These are phyloP conservation scores for Chaetoceros tenuissimus DNA, from an alignment of 108 stramenopile genomes.

Conservation along the genomic window DNA sequence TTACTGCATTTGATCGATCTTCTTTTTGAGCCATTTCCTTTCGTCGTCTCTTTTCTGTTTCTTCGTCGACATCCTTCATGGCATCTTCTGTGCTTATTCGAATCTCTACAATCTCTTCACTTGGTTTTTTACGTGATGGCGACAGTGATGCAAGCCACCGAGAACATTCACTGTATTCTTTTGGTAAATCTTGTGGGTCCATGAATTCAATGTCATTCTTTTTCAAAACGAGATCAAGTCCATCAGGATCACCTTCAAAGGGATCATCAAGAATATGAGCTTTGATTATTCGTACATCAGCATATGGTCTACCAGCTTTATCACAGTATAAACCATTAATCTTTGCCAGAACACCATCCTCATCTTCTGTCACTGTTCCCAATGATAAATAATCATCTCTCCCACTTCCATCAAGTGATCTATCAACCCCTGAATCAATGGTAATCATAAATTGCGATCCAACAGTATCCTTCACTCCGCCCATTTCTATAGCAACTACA, in stretches of 20 bases:
- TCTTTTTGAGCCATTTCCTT: constrained; percentile 50
- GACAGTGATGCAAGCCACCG: constrained; percentile 26
- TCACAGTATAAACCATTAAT: constrained; percentile 85
- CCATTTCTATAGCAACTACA: constrained; percentile 66
- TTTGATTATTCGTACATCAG: constrained; percentile 89
- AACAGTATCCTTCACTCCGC: constrained; percentile 55
- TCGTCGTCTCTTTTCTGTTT: constrained; percentile 23
- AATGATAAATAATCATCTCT: constrained; percentile 71
- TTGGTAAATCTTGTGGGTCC: constrained; percentile 3
- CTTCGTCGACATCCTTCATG: constrained; percentile 33
- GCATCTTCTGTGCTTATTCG: constrained; percentile 62
- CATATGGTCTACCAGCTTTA: constrained; percentile 86
- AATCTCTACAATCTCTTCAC: constrained; percentile 65
- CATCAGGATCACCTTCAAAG: constrained; percentile 77
- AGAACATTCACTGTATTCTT: neutral
- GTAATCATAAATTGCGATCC: constrained; percentile 95
- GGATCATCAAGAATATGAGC: constrained; percentile 92
- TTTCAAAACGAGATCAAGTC: constrained; percentile 42
- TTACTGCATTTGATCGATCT: constrained; percentile 88
- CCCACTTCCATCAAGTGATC: constrained; percentile 51
- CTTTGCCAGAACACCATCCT: constrained; percentile 70
- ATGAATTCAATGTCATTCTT: constrained; percentile 24
- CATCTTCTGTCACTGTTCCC: constrained; percentile 89
- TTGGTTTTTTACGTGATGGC: constrained; percentile 64
- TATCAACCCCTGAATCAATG: constrained; percentile 48